Evolutionary conservation across 495 filamentous ascomycete genomes (phyloP).

Genomic region (Aspergillus conjunctus): DNA sequence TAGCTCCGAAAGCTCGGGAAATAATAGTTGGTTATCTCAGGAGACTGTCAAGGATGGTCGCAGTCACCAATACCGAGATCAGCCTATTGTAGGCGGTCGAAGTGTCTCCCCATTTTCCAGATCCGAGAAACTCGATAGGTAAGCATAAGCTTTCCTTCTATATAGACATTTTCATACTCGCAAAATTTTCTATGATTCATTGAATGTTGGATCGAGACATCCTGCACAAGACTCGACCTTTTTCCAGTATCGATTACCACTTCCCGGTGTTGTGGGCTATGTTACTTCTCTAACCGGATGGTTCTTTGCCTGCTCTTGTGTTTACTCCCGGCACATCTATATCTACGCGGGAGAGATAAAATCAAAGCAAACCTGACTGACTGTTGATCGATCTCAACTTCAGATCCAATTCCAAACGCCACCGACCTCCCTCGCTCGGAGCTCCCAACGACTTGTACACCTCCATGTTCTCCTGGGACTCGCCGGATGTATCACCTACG

Average conservation of each 20-base stretch:
- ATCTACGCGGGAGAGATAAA: no score
- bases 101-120: conserved; percentile 35
- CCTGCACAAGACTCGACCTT: no score
- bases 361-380: no score
- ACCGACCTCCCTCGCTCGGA: conserved; percentile 22
- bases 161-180: background rate
- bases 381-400: conserved; percentile 8
- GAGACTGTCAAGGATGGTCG: conserved; percentile 46
- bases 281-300: no score
- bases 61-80: conserved; percentile 24
- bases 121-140: conserved; percentile 42
- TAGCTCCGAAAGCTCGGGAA: conserved; percentile 49
- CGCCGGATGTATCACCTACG: conserved; percentile 48
- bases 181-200: no score
- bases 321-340: no score
- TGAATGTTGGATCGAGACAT: no score
- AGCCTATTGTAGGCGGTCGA: conserved; percentile 32
- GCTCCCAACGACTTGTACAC: conserved; percentile 37
- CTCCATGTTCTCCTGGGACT: conserved; percentile 48
- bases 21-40: conserved; percentile 47
- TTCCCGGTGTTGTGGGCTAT: no score
- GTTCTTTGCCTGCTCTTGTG: no score
- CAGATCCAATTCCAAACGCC: conserved; percentile 31
- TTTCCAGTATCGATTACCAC: no score
- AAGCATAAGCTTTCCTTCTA: conserved; percentile 27